phyloP scores from a whole-genome alignment of 106 monocot species.

The Dendrobium nobile region DNA sequence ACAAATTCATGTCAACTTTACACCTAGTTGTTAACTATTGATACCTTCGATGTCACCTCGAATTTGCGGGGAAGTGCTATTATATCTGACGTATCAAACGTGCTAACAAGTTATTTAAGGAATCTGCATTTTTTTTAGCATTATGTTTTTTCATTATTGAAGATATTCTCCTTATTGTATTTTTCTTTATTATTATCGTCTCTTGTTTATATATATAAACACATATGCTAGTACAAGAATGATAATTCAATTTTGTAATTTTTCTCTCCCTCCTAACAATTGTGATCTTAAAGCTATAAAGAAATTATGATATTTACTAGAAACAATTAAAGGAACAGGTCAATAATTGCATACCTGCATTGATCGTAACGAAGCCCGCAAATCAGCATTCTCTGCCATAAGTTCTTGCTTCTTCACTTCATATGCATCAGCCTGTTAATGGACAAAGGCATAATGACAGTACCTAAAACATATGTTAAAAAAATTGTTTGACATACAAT shows the following conservation, averaged over 20 bases:
- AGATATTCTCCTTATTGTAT: background rate
- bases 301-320: background rate
- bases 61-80: background rate
- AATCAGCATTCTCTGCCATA: conserved; percentile 93
- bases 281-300: background rate
- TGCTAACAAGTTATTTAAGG: background rate
- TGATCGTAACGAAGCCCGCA: conserved; percentile 79
- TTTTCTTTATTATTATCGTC: no score
- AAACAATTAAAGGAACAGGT: background rate
- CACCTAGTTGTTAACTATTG: background rate
- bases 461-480: background rate
- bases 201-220: no score
- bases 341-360: conserved; percentile 60
- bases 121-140: background rate
- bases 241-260: no score
- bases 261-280: background rate
- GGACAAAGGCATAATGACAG: background rate
- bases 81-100: background rate
- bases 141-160: background rate
- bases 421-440: conserved; percentile 84
- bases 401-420: conserved; percentile 92
- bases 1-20: no score
- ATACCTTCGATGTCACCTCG: background rate
- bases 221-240: no score
- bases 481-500: conserved; percentile 51